A percentile compares a stretch with the other conserved stretches of the same genome.
Conservation (phyloP, 495 filamentous ascomycete genomes). For the Aspergillus sclerotiicarbonarius region DNA sequence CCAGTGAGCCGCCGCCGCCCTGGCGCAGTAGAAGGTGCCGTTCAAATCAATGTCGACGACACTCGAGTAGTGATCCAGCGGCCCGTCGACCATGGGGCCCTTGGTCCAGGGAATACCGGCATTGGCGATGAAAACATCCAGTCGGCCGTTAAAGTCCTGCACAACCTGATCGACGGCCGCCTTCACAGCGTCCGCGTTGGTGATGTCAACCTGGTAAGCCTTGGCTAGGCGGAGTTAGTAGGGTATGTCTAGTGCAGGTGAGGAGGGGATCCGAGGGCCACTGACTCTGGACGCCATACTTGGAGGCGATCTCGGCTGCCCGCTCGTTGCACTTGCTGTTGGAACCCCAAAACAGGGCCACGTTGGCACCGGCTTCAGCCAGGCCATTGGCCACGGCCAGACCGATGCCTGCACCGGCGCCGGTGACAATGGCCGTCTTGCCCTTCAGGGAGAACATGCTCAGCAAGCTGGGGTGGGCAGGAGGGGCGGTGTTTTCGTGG, state of each 20-base stretch:
- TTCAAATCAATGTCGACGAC: conserved; percentile 76
- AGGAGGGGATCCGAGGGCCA: neutral
- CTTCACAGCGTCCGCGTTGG: conserved; percentile 55
- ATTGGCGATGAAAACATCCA: conserved; percentile 81
- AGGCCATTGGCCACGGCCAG: conserved; percentile 70
- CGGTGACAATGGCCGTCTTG: conserved; percentile 80
- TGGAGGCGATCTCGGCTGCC: conserved; percentile 70
- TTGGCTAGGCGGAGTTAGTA: conserved; percentile 50
- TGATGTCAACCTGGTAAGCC: conserved; percentile 73
- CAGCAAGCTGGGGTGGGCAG: conserved; percentile 60
- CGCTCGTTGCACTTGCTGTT: conserved; percentile 68
- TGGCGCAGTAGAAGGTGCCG: conserved; percentile 79
- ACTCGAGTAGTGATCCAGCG: conserved; percentile 61
- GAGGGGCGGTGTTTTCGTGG: conserved; percentile 59
- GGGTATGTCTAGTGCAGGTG: neutral
- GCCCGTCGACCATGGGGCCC: conserved; percentile 64
- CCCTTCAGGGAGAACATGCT: conserved; percentile 83
- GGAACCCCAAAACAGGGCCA: conserved; percentile 83
- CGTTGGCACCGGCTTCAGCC: conserved; percentile 83
- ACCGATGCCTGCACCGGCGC: conserved; percentile 80
- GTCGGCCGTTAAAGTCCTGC: conserved; percentile 66
- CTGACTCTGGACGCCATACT: conserved; percentile 78
- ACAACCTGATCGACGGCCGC: conserved; percentile 57
- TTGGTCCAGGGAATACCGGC: conserved; percentile 73
- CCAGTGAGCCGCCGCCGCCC: conserved; percentile 71